Percentiles rank a stretch among this genome's conserved stretches.
Evolutionary conservation across 2,329 filamentous ascomycete genomes (phyloP).

Genomic region (Aspergillus sp.): DNA sequence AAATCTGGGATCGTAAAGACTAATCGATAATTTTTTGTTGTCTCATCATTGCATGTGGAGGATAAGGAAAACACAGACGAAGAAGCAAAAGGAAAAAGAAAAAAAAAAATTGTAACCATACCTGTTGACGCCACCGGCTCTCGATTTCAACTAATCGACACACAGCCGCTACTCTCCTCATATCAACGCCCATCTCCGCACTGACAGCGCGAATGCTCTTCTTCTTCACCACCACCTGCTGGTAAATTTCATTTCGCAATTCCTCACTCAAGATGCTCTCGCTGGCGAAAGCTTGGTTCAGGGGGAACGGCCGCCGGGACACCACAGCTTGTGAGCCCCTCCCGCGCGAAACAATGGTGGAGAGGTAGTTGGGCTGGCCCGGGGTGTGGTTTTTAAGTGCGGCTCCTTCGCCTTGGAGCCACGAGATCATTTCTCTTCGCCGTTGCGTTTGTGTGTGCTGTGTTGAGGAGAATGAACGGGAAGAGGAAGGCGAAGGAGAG

Average conservation of each 20-base stretch:
- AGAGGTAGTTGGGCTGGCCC: conserved; percentile 34
- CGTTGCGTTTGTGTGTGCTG: conserved; percentile 46
- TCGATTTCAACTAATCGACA: conserved; percentile 84
- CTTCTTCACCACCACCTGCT: conserved; percentile 63
- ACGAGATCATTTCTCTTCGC: conserved; percentile 57
- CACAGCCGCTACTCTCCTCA: conserved; percentile 80
- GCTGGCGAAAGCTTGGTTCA: conserved; percentile 70
- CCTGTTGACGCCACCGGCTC: conserved; percentile 72
- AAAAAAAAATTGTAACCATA: conserved; percentile 49
- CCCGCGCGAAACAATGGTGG: conserved; percentile 15
- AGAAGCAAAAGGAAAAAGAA: conserved; percentile 2
- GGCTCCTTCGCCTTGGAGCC: conserved; percentile 50
- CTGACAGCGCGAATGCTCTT: conserved; percentile 74
- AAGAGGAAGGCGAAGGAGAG: conserved; percentile 14
- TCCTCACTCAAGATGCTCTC: conserved; percentile 72
- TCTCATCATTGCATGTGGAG: conserved; percentile 61
- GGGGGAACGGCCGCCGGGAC: conserved; percentile 65
- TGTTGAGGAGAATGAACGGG: conserved; percentile 36
- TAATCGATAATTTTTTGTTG: conserved; percentile 85
- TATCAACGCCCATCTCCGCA: conserved; percentile 73
- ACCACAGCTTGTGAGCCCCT: background rate
- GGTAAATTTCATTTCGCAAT: conserved; percentile 72
- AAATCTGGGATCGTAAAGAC: conserved; percentile 86
- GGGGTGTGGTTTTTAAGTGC: conserved; percentile 32
- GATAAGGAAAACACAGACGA: background rate